A percentile compares a stretch with the other conserved stretches of the same genome.
phyloP scores from a whole-genome alignment of 2,329 filamentous ascomycete genomes.

The Celoporthe dispersa region DNA sequence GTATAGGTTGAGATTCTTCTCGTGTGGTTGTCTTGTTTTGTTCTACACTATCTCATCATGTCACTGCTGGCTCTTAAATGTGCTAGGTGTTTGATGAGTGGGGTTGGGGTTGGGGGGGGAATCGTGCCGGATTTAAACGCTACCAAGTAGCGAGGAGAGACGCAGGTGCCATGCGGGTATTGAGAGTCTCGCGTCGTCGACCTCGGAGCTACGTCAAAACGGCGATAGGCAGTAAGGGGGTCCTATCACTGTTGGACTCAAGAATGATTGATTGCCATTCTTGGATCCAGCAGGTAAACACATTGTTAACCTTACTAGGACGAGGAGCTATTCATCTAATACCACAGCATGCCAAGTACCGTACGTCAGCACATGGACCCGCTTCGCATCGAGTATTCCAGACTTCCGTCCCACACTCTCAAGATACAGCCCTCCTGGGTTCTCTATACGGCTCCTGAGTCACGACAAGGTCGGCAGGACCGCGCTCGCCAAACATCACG shows the following conservation, averaged over 20 bases:
- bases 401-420: background rate
- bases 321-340: background rate
- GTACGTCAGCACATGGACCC: background rate
- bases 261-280: background rate
- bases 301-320: background rate
- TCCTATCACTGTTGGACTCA: background rate
- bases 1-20: background rate
- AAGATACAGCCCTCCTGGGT: background rate
- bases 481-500: conserved; percentile 2
- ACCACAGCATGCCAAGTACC: background rate
- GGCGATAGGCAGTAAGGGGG: background rate
- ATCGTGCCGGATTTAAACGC: background rate
- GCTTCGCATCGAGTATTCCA: too few species aligned
- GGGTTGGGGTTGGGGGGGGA: background rate
- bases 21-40: background rate
- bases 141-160: background rate
- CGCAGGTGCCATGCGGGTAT: background rate
- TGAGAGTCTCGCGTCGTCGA: background rate
- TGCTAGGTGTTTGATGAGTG: background rate
- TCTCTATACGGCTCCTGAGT: background rate
- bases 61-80: background rate
- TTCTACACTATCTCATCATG: background rate
- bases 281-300: background rate
- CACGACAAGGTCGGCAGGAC: background rate
- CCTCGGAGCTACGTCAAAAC: background rate